Conservation (phyloP, 2,329 filamentous ascomycete genomes). For the Aspergillus neotritici region DNA sequence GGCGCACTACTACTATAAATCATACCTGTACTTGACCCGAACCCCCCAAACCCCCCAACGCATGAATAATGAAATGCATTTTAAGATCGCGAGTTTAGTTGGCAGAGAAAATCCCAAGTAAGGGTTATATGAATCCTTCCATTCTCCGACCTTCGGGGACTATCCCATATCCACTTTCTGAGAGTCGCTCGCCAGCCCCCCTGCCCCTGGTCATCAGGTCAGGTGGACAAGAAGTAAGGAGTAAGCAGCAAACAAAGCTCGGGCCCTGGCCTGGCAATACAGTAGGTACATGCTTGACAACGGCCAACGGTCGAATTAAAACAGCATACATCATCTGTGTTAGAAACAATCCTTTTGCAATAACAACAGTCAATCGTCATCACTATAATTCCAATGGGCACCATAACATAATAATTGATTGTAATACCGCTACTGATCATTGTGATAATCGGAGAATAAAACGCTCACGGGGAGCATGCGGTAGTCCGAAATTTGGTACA, state of each 20-base stretch:
- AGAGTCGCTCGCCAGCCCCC: not conserved
- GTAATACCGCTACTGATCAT: too few relatives aligned
- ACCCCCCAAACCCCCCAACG: not conserved
- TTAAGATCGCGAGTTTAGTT: slow-evolving; percentile 1
- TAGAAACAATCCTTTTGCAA: not conserved
- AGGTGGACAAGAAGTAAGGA: slow-evolving; percentile 5
- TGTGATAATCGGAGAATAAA: not conserved
- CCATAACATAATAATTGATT: too few relatives aligned
- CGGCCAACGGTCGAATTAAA: not conserved
- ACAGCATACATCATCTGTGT: not conserved
- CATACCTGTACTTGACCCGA: not conserved
- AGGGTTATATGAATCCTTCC: slow-evolving; percentile 3
- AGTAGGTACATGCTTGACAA: not conserved
- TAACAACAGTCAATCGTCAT: not conserved
- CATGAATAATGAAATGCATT: not conserved
- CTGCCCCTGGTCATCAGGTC: slow-evolving; percentile 3
- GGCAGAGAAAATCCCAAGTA: not conserved
- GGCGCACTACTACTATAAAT: slow-evolving; percentile 4
- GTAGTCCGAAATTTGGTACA: slow-evolving; percentile 15
- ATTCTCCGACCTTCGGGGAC: not conserved
- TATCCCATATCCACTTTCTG: not conserved
- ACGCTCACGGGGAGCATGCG: slow-evolving; percentile 1
- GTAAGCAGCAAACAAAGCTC: slow-evolving; percentile 1
- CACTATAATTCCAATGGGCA: too few relatives aligned
- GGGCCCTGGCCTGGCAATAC: not conserved